Evolutionary conservation across 164 flowering plant genomes (phyloP).

Genomic region (Piper betle): DNA sequence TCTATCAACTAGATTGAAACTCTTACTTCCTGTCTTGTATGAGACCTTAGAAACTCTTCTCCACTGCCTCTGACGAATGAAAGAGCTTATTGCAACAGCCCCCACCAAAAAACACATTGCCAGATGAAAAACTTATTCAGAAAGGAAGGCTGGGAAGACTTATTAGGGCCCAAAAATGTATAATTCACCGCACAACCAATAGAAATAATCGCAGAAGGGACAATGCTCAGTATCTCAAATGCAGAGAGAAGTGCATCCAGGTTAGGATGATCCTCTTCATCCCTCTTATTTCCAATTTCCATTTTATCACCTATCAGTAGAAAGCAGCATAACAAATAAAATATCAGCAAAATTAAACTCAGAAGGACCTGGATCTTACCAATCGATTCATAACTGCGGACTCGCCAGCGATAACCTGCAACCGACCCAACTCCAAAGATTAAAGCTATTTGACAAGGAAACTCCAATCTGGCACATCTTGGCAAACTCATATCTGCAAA

Average conservation of each 20-base stretch:
- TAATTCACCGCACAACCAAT: slow-evolving; percentile 33
- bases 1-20: slow-evolving; percentile 49
- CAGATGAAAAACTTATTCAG: slow-evolving; percentile 32
- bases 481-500: slow-evolving; percentile 1
- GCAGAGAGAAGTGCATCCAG: slow-evolving; percentile 45
- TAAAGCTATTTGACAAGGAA: not conserved
- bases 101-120: slow-evolving; percentile 38
- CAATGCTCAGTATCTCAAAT: slow-evolving; percentile 38
- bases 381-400: slow-evolving; percentile 11
- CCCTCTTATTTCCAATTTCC: not conserved
- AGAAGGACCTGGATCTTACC: slow-evolving; percentile 1
- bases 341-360: not conserved
- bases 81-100: slow-evolving; percentile 45
- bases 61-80: slow-evolving; percentile 69
- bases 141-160: slow-evolving; percentile 15
- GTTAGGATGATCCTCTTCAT: not conserved
- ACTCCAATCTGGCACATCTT: slow-evolving; percentile 1
- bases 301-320: slow-evolving; percentile 3
- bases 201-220: slow-evolving; percentile 36
- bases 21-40: slow-evolving; percentile 8
- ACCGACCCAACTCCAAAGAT: not conserved
- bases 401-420: not conserved
- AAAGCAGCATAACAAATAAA: not conserved
- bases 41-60: slow-evolving; percentile 32
- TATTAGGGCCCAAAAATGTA: slow-evolving; percentile 18